Conservation (phyloP, 768 basidiomycete genomes). For the Xerocomus potaroensis region DNA sequence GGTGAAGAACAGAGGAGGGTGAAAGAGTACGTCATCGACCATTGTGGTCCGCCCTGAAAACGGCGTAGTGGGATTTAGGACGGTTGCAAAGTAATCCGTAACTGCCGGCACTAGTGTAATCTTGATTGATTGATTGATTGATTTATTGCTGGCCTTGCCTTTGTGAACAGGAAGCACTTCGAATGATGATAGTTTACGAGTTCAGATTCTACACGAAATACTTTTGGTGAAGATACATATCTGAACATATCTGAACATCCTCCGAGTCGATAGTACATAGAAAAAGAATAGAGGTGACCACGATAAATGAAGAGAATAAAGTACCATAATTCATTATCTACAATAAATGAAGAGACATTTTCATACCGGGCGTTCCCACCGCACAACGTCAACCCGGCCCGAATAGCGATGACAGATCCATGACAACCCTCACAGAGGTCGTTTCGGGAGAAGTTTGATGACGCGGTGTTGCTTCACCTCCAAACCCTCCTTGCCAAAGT, state of each 20-base stretch:
- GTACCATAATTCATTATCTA: conserved; percentile 8
- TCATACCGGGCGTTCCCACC: background rate
- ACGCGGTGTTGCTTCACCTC: conserved; percentile 51
- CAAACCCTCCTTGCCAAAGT: conserved; percentile 57
- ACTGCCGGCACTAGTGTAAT: background rate
- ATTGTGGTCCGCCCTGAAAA: conserved; percentile 47
- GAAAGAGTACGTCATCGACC: conserved; percentile 68
- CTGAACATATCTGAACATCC: conserved; percentile 4
- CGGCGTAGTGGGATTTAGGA: background rate
- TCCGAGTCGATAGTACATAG: conserved; percentile 7
- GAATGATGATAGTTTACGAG: background rate
- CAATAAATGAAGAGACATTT: background rate
- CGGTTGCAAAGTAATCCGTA: no score
- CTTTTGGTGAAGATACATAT: no score
- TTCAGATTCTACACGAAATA: background rate
- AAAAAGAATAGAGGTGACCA: conserved; percentile 9
- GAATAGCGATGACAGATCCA: no score
- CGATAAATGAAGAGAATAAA: background rate
- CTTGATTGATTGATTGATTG: no score
- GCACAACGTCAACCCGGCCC: background rate
- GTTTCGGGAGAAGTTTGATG: conserved; percentile 46
- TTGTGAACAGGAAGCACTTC: no score
- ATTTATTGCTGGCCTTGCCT: no score
- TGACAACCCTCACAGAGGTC: conserved; percentile 18
- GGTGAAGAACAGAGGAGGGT: conserved; percentile 80